A percentile compares a stretch with the other conserved stretches of the same genome.
Evolutionary conservation across 1,284 basidiomycete genomes (phyloP).

Genomic region (Heterobasidion parviporum): DNA sequence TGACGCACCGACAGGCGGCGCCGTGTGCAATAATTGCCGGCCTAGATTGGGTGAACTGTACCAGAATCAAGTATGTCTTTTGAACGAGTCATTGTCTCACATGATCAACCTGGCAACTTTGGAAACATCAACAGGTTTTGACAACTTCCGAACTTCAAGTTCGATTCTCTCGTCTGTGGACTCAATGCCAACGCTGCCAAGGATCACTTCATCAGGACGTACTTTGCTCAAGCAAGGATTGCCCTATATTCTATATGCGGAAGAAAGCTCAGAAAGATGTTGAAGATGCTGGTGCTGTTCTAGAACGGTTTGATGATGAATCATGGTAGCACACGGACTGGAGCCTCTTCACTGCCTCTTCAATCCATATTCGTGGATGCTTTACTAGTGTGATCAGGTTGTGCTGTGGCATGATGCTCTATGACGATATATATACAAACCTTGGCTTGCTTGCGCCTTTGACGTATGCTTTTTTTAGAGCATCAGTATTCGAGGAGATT

Average conservation of each 20-base stretch:
- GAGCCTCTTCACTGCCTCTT: too few species aligned
- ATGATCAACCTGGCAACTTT: neutral
- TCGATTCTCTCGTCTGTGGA: constrained; percentile 90
- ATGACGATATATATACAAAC: too few species aligned
- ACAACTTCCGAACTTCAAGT: constrained; percentile 76
- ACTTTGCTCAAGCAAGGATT: constrained; percentile 93
- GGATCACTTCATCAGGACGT: constrained; percentile 96
- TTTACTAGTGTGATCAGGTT: too few species aligned
- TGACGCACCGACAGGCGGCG: constrained; percentile 51
- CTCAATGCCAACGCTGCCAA: constrained; percentile 94
- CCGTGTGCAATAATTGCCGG: constrained; percentile 89
- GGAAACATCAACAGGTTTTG: constrained; percentile 26
- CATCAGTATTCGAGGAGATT: too few species aligned
- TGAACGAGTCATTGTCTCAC: neutral
- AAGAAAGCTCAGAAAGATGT: constrained; percentile 97
- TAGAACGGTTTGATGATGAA: constrained; percentile 80
- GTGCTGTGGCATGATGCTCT: too few species aligned
- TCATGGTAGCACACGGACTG: constrained; percentile 34
- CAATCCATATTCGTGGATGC: too few species aligned
- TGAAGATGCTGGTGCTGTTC: constrained; percentile 65
- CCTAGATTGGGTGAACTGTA: constrained; percentile 82
- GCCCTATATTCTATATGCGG: constrained; percentile 96
- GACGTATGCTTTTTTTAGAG: too few species aligned
- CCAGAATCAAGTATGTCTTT: constrained; percentile 67
- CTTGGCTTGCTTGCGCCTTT: too few species aligned